A percentile compares a stretch with the other conserved stretches of the same genome.
Conservation (phyloP, 2,329 filamentous ascomycete genomes). For the Herpotrichia juniperi region DNA sequence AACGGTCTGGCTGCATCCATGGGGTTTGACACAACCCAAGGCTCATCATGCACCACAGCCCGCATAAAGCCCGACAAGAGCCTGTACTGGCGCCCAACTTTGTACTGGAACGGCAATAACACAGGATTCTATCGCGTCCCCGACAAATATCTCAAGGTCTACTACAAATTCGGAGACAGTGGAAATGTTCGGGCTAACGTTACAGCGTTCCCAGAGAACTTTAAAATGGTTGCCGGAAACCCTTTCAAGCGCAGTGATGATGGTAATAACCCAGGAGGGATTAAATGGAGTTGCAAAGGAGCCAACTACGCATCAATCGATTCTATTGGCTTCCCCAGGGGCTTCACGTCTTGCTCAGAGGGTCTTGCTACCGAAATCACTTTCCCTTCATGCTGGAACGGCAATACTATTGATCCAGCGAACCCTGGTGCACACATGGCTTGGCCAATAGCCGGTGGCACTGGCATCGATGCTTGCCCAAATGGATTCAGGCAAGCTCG, state of each 20-base stretch:
- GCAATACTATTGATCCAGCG: conserved; percentile 36
- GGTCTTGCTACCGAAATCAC: conserved; percentile 43
- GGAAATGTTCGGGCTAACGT: conserved; percentile 41
- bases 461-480: conserved; percentile 42
- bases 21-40: conserved; percentile 32
- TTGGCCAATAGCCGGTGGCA: conserved; percentile 40
- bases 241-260: conserved; percentile 35
- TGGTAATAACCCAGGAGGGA: conserved; percentile 33
- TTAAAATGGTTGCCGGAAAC: conserved; percentile 45
- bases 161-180: conserved; percentile 45
- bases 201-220: conserved; percentile 42
- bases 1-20: conserved; percentile 36
- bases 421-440: conserved; percentile 46
- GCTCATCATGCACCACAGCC: conserved; percentile 42
- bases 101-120: conserved; percentile 45
- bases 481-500: conserved; percentile 34
- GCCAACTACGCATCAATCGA: conserved; percentile 27
- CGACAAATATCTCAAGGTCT: conserved; percentile 42
- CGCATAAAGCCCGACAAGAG: conserved; percentile 46
- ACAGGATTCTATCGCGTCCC: conserved; percentile 44
- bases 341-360: conserved; percentile 44
- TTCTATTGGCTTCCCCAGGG: conserved; percentile 41
- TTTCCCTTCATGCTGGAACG: conserved; percentile 48
- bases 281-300: conserved; percentile 42
- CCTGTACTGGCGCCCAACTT: conserved; percentile 46